phyloP scores from a whole-genome alignment of 495 filamentous ascomycete genomes.

The Chaetomium tenue region DNA sequence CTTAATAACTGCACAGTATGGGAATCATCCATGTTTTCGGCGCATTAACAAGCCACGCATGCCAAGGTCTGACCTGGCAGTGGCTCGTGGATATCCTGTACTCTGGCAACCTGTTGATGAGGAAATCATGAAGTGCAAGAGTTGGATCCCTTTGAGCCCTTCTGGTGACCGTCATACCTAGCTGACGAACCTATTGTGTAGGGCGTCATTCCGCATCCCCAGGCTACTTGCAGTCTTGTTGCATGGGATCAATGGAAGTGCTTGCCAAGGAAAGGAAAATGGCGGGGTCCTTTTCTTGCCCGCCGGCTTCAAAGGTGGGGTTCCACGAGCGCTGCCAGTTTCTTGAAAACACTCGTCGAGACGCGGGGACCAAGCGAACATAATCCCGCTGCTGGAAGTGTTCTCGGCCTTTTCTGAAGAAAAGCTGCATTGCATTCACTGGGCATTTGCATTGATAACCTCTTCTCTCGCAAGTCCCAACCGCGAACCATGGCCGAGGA shows the following conservation, averaged over 20 bases:
- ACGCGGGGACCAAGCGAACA: neutral
- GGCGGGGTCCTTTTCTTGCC: constrained; percentile 6
- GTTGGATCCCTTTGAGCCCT: no score
- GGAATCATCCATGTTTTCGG: no score
- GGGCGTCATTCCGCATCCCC: no score
- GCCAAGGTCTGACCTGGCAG: no score
- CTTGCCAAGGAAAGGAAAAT: constrained; percentile 8
- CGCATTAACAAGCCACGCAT: no score
- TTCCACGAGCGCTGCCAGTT: neutral
- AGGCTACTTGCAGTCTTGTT: neutral
- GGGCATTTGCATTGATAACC: neutral
- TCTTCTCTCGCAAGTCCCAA: neutral
- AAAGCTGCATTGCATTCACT: neutral
- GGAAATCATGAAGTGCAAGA: no score
- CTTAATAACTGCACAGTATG: no score
- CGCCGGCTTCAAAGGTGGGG: constrained; percentile 5
- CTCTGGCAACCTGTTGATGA: no score
- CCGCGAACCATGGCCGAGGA: constrained; percentile 38
- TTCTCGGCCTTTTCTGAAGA: neutral
- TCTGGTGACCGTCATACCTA: no score
- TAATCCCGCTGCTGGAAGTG: neutral
- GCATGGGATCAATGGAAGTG: neutral
- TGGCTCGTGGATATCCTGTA: no score
- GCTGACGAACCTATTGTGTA: no score
- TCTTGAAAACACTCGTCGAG: constrained; percentile 4